Conservation (phyloP, 2,329 filamentous ascomycete species). For the Penicillium griseofulvum region DNA sequence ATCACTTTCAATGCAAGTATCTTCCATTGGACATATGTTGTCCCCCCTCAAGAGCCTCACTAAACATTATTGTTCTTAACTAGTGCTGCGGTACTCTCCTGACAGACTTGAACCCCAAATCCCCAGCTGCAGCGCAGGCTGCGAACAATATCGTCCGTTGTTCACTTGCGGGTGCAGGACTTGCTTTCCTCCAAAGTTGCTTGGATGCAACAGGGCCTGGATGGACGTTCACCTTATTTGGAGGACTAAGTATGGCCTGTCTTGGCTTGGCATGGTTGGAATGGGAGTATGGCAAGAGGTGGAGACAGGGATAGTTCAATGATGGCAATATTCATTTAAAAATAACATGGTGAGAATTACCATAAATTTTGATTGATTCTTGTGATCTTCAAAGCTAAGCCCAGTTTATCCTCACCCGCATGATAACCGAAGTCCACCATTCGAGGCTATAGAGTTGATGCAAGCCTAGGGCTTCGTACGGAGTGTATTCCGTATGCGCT, state of each 20-base stretch:
- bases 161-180: neutral
- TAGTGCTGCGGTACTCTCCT: slow-evolving; percentile 2
- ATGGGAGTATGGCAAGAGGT: neutral
- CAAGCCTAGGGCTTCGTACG: neutral
- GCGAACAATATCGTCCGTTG: slow-evolving; percentile 3
- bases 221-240: neutral
- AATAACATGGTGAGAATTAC: neutral
- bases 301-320: neutral
- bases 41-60: neutral
- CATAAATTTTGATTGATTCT: neutral
- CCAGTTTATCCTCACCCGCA: neutral
- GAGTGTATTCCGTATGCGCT: too few relatives aligned
- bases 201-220: neutral
- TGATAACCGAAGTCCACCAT: neutral
- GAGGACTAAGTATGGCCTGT: neutral
- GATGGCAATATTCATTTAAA: neutral
- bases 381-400: neutral
- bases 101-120: neutral
- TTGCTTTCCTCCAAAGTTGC: neutral
- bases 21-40: neutral
- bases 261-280: neutral
- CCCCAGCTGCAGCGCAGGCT: neutral
- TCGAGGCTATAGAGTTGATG: neutral
- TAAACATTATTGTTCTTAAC: neutral
- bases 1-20: slow-evolving; percentile 1